Percentiles rank a stretch among this genome's conserved stretches.
Conservation (phyloP, 2,329 filamentous ascomycete genomes). For the Aspergillus alliaceus region DNA sequence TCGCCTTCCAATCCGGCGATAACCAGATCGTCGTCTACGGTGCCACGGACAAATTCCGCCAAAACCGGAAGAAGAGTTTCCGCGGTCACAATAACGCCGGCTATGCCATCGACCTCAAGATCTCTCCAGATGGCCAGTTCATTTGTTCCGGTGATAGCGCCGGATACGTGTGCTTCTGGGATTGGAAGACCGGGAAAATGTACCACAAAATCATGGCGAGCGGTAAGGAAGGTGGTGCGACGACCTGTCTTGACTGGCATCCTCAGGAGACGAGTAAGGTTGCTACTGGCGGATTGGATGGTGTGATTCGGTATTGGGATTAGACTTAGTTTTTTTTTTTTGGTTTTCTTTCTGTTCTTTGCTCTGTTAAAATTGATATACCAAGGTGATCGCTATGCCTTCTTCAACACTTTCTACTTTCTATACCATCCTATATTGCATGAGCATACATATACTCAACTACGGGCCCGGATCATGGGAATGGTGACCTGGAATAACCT, state of each 20-base stretch:
- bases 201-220: conserved; percentile 87
- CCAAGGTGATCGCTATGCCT: neutral
- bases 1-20: conserved; percentile 88
- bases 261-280: conserved; percentile 97
- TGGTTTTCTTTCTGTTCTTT: neutral
- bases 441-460: neutral
- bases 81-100: conserved; percentile 94
- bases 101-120: conserved; percentile 84
- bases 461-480: neutral
- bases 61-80: conserved; percentile 97
- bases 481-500: neutral
- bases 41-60: conserved; percentile 90
- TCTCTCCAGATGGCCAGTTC: conserved; percentile 90
- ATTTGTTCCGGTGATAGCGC: conserved; percentile 82
- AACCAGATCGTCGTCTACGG: conserved; percentile 98
- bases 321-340: conserved; percentile 42
- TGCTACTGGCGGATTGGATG: conserved; percentile 84
- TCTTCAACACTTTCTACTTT: neutral
- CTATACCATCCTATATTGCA: neutral
- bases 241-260: conserved; percentile 92
- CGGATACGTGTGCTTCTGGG: conserved; percentile 94
- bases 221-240: conserved; percentile 67
- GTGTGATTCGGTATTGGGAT: conserved; percentile 91
- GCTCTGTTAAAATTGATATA: conserved; percentile 1
- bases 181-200: conserved; percentile 99